Base-by-base conservation (phyloP, 2,329 filamentous ascomycete genomes). In the Aspergillus melleus region DNA sequence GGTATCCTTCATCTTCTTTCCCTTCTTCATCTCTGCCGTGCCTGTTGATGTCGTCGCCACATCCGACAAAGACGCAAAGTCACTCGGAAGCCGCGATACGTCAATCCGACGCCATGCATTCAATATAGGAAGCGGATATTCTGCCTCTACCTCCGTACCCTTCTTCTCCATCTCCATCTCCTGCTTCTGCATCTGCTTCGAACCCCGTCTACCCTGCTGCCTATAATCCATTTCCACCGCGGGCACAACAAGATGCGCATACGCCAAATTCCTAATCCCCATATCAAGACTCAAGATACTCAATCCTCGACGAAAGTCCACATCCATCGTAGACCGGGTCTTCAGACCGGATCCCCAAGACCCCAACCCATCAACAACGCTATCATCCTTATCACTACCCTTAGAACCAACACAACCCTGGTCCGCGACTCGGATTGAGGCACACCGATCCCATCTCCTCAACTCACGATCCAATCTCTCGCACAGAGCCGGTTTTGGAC, bases 191-290 rank as follows among this genome's bases (percentile, higher is more conserved):
- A 2, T 29, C 26, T 9, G 26, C 57, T 6, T 14, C 51, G 20
- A 29, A 29, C 11, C 29, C 3, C 11, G 24, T 20, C 51, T 54
- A 11, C 5, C 19, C 49, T 49, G 26, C 26, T 9, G 26, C 2
- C 26, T 9, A 29, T 29, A 8, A 29, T 29, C 26, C 8, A 29
- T 9, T 2, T 29, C 8, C 6, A 29, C 29, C 26, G 54, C 29
- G 30, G 64, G 59, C 55, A 83, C 69, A 19, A 76, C 68, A 32
- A 90, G 74, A 61, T 91, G 81, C 64, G 89, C 90, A 71, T 87
- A 91, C 1, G 90, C 91, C 4, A 96, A 79, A 72, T 96, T 96
- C 49, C 86, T 86, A 65, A 96, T 90, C 4, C 91, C 91, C 86
- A 95, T 89, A 73, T 96, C 91, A 62, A 96, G 89, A 71, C 90